phyloP scores from a whole-genome alignment of 148 eudicot genomes.

The Diospyros lotus region DNA sequence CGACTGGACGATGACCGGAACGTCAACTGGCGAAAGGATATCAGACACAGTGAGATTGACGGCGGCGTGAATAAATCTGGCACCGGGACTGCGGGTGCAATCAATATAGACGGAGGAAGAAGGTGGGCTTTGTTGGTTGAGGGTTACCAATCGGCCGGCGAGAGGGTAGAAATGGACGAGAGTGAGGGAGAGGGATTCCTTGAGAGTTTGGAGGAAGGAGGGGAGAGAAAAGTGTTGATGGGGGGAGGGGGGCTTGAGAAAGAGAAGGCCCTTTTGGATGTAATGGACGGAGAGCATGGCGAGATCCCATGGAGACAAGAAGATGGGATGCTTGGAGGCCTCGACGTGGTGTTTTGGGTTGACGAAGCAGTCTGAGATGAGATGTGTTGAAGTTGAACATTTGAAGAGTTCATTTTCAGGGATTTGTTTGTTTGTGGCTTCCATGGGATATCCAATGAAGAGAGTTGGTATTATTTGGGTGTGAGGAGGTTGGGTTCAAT shows the following conservation, averaged over 20 bases:
- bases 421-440: too few species aligned
- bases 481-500: too few species aligned
- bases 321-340: slow-evolving; percentile 20
- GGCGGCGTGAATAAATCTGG: slow-evolving; percentile 22
- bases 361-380: slow-evolving; percentile 38
- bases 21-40: slow-evolving; percentile 18
- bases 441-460: too few species aligned
- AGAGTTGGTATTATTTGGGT: too few species aligned
- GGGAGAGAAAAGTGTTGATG: neutral
- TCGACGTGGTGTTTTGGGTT: slow-evolving; percentile 18
- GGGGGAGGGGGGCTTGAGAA: slow-evolving; percentile 12
- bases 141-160: slow-evolving; percentile 22
- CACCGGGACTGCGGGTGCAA: slow-evolving; percentile 21
- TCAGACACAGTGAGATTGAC: slow-evolving; percentile 6
- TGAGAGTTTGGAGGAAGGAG: slow-evolving; percentile 16
- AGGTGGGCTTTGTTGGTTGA: slow-evolving; percentile 17
- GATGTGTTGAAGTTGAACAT: slow-evolving; percentile 7
- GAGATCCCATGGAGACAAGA: slow-evolving; percentile 34
- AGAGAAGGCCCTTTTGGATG: slow-evolving; percentile 45
- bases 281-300: slow-evolving; percentile 30
- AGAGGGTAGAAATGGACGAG: slow-evolving; percentile 24
- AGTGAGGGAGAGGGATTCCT: slow-evolving; percentile 21
- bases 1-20: slow-evolving; percentile 20
- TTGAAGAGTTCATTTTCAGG: slow-evolving; percentile 1
- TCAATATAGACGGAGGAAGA: slow-evolving; percentile 13